Percentiles rank a stretch among this genome's conserved stretches.
Evolutionary conservation across 306 rosid species (phyloP).

Genomic region (Prunus mira): DNA sequence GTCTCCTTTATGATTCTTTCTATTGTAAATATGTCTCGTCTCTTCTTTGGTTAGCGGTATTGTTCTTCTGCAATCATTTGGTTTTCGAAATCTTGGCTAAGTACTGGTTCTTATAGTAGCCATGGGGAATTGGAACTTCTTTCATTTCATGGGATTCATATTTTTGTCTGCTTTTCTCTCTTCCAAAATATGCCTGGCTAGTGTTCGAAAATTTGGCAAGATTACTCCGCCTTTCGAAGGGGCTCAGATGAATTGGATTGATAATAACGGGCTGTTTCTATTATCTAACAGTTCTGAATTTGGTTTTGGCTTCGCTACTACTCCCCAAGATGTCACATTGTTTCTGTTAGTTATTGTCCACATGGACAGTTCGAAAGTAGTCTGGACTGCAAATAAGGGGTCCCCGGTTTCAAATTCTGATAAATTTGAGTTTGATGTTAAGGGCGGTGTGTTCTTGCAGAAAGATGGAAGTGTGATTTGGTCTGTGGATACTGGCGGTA

Average conservation of each 20-base stretch:
- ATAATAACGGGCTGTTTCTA: conserved; percentile 57
- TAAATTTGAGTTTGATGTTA: conserved; percentile 50
- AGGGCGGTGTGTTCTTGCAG: conserved; percentile 51
- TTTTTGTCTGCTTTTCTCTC: conserved; percentile 26
- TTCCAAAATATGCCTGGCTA: conserved; percentile 37
- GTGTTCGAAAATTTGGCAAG: conserved; percentile 30
- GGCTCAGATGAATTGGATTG: conserved; percentile 68
- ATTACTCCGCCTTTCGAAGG: conserved; percentile 47
- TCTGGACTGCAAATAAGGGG: conserved; percentile 81
- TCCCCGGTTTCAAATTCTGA: conserved; percentile 68
- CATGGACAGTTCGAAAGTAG: conserved; percentile 11
- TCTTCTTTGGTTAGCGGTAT: neutral
- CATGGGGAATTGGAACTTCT: conserved; percentile 41
- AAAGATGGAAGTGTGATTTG: conserved; percentile 51
- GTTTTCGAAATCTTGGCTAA: neutral
- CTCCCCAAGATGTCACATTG: conserved; percentile 36
- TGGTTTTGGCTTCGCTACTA: conserved; percentile 51
- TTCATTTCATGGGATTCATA: conserved; percentile 17
- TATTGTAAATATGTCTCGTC: conserved; percentile 5
- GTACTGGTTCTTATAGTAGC: conserved; percentile 11
- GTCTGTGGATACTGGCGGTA: conserved; percentile 52
- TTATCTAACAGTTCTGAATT: conserved; percentile 43
- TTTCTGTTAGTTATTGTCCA: conserved; percentile 56
- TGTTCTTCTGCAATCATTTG: neutral
- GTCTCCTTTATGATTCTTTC: neutral